These are phyloP conservation scores for Cercospora beticola DNA, from an alignment of 2,329 filamentous ascomycete genomes.

Conservation along the genomic window DNA sequence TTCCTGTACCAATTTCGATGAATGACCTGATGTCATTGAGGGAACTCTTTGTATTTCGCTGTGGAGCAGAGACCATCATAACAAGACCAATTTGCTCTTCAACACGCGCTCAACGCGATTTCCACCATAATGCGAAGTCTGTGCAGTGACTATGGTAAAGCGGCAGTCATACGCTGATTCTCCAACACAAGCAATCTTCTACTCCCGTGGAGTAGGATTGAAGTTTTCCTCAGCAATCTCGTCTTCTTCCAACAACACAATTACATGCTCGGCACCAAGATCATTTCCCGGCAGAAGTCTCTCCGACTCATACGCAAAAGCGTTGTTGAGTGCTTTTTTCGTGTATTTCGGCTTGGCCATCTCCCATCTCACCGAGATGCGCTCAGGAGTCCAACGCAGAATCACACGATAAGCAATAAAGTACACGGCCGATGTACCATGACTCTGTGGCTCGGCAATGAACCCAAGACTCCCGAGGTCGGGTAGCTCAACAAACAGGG, in stretches of 20 bases:
- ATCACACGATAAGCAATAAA: background rate
- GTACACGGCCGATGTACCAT: background rate
- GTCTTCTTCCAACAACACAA: background rate
- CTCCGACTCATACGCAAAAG: background rate
- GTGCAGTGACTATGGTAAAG: too few relatives aligned
- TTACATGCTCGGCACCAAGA: background rate
- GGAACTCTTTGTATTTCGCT: too few relatives aligned
- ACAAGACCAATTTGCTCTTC: too few relatives aligned
- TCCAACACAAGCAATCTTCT: too few relatives aligned
- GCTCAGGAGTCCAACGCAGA: background rate
- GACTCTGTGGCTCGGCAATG: background rate
- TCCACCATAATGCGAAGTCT: too few relatives aligned
- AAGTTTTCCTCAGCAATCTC: background rate
- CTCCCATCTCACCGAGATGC: background rate
- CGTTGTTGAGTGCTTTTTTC: background rate
- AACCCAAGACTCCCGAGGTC: too few relatives aligned
- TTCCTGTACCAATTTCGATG: too few relatives aligned
- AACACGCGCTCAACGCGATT: too few relatives aligned
- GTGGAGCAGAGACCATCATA: too few relatives aligned
- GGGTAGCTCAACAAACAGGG: too few relatives aligned
- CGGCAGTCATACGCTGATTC: too few relatives aligned
- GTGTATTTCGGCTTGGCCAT: background rate
- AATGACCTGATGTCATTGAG: too few relatives aligned
- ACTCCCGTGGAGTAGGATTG: background rate
- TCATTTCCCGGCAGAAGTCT: background rate